These are phyloP conservation scores for Botrytis elliptica DNA, from an alignment of 2,329 filamentous ascomycete species.

Conservation along the genomic window DNA sequence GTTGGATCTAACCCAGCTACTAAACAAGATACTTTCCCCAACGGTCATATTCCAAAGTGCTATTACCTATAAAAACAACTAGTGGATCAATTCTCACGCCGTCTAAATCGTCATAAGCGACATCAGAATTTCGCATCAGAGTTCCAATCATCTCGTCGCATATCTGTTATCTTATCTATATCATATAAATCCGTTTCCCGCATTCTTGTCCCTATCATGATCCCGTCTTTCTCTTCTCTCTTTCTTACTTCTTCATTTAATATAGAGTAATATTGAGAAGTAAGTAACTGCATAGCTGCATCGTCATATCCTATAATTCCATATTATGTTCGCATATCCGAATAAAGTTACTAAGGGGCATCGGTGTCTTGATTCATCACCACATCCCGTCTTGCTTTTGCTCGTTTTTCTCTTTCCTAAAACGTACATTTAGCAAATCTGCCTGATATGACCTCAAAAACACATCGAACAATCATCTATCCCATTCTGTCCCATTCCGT, in stretches of 20 bases:
- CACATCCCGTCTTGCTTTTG: background rate
- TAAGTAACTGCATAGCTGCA: background rate
- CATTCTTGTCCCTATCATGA: background rate
- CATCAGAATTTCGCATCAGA: background rate
- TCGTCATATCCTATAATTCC: background rate
- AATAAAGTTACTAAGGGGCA: background rate
- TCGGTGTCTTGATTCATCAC: fast-evolving
- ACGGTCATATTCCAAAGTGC: background rate
- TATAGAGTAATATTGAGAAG: background rate
- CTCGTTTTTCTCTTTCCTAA: background rate
- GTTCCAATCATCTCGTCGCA: background rate
- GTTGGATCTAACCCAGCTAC: background rate
- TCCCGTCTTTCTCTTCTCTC: background rate
- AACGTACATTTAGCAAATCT: background rate
- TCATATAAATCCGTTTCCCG: background rate
- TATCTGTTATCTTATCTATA: background rate
- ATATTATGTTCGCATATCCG: background rate
- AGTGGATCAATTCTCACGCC: background rate
- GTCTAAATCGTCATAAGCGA: background rate
- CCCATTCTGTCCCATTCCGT: background rate
- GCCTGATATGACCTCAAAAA: background rate
- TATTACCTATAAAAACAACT: background rate
- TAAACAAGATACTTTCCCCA: background rate
- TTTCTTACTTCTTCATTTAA: background rate
- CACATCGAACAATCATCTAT: background rate